These are phyloP conservation scores for Protea cynaroides DNA, from an alignment of 164 flowering plant species.

Conservation along the genomic window DNA sequence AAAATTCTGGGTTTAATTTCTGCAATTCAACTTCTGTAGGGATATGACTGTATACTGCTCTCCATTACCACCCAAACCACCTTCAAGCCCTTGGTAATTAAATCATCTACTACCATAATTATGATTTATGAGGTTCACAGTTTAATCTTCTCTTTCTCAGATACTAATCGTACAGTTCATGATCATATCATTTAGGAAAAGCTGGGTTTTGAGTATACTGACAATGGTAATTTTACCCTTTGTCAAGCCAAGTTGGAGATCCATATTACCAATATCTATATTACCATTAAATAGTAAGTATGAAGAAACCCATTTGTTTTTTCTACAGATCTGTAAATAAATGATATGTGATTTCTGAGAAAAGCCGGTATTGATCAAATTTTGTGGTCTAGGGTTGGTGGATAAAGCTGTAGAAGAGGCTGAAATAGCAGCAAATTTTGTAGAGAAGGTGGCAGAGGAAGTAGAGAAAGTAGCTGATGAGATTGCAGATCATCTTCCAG, in stretches of 20 bases:
- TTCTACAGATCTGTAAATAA: not conserved
- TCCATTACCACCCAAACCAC: constrained; percentile 15
- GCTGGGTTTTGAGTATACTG: constrained; percentile 31
- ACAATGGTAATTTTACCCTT: constrained; percentile 31
- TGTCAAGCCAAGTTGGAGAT: constrained; percentile 32
- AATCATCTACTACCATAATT: not conserved
- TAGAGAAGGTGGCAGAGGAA: not conserved
- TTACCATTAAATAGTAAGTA: constrained; percentile 19
- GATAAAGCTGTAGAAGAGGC: constrained; percentile 23
- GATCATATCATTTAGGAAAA: constrained; percentile 20
- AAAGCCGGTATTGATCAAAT: no score
- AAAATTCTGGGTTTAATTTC: no score
- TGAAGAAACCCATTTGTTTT: not conserved
- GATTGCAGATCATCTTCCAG: not conserved
- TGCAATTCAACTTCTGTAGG: no score
- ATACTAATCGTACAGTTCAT: not conserved
- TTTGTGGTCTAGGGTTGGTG: no score
- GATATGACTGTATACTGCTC: constrained; percentile 6
- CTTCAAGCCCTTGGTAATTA: constrained; percentile 26
- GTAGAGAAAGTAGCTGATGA: not conserved
- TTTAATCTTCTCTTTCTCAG: no score
- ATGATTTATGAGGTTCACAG: no score
- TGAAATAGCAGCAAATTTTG: constrained; percentile 7
- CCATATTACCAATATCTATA: constrained; percentile 14
- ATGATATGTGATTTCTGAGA: no score